These are phyloP conservation scores for Discostella pseudostelligera DNA, from an alignment of 108 stramenopile species.

Conservation along the genomic window DNA sequence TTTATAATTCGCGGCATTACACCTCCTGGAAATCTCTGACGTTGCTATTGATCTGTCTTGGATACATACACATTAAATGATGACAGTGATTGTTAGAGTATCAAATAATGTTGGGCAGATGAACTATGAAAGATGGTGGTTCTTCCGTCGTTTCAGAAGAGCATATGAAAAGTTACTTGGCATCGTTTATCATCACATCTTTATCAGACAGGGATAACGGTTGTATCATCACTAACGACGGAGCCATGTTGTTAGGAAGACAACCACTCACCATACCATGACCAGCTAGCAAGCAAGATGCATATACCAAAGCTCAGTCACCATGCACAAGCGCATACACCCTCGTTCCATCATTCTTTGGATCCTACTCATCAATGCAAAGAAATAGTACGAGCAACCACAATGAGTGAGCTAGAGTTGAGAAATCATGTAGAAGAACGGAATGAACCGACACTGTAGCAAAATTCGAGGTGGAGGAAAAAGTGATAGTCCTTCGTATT, in stretches of 20 bases:
- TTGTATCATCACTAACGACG: conserved; percentile 18
- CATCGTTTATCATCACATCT: conserved; percentile 19
- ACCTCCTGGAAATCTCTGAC: too few species aligned
- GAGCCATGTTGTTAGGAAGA: neutral
- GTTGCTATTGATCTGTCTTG: too few species aligned
- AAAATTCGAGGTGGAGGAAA: conserved; percentile 27
- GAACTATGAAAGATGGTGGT: conserved; percentile 2
- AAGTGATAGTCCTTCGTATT: conserved; percentile 45
- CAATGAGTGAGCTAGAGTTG: neutral
- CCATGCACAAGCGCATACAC: neutral
- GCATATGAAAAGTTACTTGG: conserved; percentile 36
- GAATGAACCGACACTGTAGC: conserved; percentile 39
- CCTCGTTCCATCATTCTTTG: neutral
- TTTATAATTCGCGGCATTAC: too few species aligned
- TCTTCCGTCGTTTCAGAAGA: conserved; percentile 6
- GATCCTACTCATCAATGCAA: neutral
- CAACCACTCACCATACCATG: neutral
- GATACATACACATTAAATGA: too few species aligned
- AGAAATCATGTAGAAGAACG: conserved; percentile 28
- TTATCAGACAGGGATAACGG: conserved; percentile 39
- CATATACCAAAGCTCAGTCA: too few species aligned
- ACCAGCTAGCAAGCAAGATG: too few species aligned
- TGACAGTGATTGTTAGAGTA: too few species aligned
- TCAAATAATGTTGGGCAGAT: too few species aligned
- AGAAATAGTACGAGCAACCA: neutral